Conservation (phyloP, 129 eudicot genomes). For the Cynara cardunculus region DNA sequence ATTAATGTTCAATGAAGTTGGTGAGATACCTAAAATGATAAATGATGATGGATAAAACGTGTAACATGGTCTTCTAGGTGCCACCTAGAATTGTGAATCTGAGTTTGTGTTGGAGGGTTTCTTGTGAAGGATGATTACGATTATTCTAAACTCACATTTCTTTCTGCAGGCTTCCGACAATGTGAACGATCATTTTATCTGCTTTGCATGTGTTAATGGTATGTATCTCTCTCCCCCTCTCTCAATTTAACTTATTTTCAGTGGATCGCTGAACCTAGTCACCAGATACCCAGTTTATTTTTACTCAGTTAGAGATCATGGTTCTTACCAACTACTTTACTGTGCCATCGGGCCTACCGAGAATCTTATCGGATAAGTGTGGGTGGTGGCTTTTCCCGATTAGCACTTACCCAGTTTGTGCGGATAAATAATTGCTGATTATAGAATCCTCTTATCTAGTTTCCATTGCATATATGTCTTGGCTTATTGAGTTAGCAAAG, state of each 20-base stretch:
- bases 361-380: too few species aligned
- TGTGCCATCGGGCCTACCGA: too few species aligned
- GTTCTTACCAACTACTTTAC: too few species aligned
- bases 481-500: too few species aligned
- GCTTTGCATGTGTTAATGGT: constrained; percentile 81
- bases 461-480: too few species aligned
- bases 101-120: background rate
- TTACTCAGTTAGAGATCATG: too few species aligned
- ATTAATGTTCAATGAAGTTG: too few species aligned
- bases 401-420: too few species aligned
- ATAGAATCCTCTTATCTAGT: too few species aligned
- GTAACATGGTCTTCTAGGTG: background rate
- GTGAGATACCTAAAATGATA: background rate
- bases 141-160: constrained; percentile 4
- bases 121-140: background rate
- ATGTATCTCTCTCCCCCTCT: constrained; percentile 20
- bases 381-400: too few species aligned
- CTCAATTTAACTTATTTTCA: background rate
- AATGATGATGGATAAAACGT: background rate
- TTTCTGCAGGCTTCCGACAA: constrained; percentile 66
- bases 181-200: constrained; percentile 83
- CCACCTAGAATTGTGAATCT: background rate
- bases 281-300: too few species aligned
- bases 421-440: too few species aligned
- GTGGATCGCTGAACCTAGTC: background rate